Conservation (phyloP, 768 basidiomycete genomes). For the Mycena belliarum region DNA sequence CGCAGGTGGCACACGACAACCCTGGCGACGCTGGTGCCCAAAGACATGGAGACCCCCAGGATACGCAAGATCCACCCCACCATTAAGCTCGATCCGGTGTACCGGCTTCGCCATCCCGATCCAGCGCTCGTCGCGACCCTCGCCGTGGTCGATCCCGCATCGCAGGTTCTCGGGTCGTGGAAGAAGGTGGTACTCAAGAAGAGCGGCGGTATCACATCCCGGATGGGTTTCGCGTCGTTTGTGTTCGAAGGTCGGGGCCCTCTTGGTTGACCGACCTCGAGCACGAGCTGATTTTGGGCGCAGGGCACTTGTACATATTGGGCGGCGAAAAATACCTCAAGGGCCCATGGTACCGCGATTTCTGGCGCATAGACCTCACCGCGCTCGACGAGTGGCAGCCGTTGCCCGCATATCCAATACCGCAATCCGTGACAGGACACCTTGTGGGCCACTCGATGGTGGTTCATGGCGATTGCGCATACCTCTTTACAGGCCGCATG, state of each 20-base stretch:
- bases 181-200: conserved; percentile 30
- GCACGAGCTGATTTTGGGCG: neutral
- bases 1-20: conserved; percentile 25
- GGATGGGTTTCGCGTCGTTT: conserved; percentile 30
- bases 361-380: conserved; percentile 29
- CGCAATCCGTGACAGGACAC: conserved; percentile 14
- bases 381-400: conserved; percentile 28
- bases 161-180: conserved; percentile 41
- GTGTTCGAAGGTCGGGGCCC: conserved; percentile 29
- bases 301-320: conserved; percentile 31
- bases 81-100: neutral
- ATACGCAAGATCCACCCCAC: conserved; percentile 7
- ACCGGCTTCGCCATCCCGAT: conserved; percentile 32
- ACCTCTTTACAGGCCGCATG: conserved; percentile 34
- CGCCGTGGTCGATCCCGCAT: conserved; percentile 20
- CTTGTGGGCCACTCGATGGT: conserved; percentile 28
- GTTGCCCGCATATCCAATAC: conserved; percentile 28
- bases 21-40: conserved; percentile 8
- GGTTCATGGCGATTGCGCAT: conserved; percentile 32
- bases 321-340: conserved; percentile 29
- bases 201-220: conserved; percentile 17
- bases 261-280: neutral
- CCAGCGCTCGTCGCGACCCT: conserved; percentile 24
- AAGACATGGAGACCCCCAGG: conserved; percentile 13
- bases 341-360: conserved; percentile 31